phyloP scores from a whole-genome alignment of 805 yeast species.

The Komagataella ulmi region DNA sequence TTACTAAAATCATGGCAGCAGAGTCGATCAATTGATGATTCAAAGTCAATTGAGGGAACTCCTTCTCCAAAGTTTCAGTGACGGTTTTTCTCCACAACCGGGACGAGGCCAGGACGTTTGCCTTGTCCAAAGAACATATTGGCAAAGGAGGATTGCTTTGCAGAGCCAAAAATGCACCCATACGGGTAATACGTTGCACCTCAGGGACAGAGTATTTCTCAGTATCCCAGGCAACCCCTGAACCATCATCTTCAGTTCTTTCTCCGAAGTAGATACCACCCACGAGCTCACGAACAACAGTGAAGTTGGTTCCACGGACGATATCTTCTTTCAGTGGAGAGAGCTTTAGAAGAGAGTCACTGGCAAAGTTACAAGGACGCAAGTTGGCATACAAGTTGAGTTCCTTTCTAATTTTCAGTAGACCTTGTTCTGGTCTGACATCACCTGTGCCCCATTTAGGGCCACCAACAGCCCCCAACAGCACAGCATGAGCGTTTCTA shows the following conservation, averaged over 20 bases:
- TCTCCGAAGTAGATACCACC: slow-evolving; percentile 98
- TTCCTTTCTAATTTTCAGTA: slow-evolving; percentile 88
- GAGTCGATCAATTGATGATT: slow-evolving; percentile 97
- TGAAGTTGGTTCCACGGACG: slow-evolving; percentile 84
- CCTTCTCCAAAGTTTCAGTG: slow-evolving; percentile 67
- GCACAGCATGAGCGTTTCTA: slow-evolving; percentile 84
- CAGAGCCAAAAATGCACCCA: slow-evolving; percentile 95
- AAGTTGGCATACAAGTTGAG: slow-evolving; percentile 88
- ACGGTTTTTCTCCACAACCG: slow-evolving; percentile 95
- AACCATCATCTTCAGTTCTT: slow-evolving; percentile 82
- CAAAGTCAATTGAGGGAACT: slow-evolving; percentile 78
- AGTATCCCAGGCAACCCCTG: slow-evolving; percentile 84
- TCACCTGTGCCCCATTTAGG: slow-evolving; percentile 98
- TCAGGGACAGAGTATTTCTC: slow-evolving; percentile 87
- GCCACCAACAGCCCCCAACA: slow-evolving; percentile 97
- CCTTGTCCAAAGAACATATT: slow-evolving; percentile 93
- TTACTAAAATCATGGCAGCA: slow-evolving; percentile 95
- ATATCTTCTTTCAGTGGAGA: slow-evolving; percentile 80
- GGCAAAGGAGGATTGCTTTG: slow-evolving; percentile 92
- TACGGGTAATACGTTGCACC: slow-evolving; percentile 89
- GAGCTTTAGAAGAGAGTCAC: slow-evolving; percentile 70
- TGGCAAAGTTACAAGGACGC: slow-evolving; percentile 90
- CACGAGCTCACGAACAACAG: slow-evolving; percentile 90
- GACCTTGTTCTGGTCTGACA: slow-evolving; percentile 96
- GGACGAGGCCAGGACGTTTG: slow-evolving; percentile 92